These are phyloP conservation scores for Ambrosiella xylebori DNA, from an alignment of 2,329 filamentous ascomycete species.

Conservation along the genomic window DNA sequence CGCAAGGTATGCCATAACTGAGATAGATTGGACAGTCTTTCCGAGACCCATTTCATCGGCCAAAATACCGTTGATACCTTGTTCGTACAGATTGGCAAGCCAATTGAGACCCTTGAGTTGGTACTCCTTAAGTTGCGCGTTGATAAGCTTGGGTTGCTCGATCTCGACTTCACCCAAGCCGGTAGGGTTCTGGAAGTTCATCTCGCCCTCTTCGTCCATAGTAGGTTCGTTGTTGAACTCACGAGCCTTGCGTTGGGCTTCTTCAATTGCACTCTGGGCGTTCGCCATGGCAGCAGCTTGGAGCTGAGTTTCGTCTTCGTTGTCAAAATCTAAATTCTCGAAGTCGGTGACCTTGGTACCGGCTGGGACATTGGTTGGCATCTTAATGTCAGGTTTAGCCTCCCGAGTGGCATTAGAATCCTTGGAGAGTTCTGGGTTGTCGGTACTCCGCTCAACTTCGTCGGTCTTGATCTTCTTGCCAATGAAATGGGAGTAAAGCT, in stretches of 20 bases:
- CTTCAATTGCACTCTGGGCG: constrained; percentile 85
- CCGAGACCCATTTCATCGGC: constrained; percentile 99
- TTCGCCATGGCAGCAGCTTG: constrained; percentile 82
- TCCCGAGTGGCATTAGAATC: constrained; percentile 28
- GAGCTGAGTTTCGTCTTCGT: constrained; percentile 71
- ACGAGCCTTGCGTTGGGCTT: constrained; percentile 81
- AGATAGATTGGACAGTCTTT: constrained; percentile 97
- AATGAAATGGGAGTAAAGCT: constrained; percentile 98
- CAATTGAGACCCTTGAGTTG: constrained; percentile 98
- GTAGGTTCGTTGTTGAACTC: constrained; percentile 69
- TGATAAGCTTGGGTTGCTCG: constrained; percentile 83
- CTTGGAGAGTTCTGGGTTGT: constrained; percentile 54
- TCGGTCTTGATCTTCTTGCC: constrained; percentile 98
- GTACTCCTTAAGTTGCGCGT: constrained; percentile 92
- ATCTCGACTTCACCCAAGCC: constrained; percentile 89
- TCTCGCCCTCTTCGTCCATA: constrained; percentile 82
- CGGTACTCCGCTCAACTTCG: constrained; percentile 79
- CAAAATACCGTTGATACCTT: constrained; percentile 97
- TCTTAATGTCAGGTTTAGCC: constrained; percentile 31
- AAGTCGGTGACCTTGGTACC: constrained; percentile 74
- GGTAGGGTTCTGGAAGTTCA: constrained; percentile 99
- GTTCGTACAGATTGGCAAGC: constrained; percentile 97
- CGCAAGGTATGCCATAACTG: constrained; percentile 95
- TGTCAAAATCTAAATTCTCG: constrained; percentile 88
- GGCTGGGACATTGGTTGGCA: constrained; percentile 32